phyloP scores from a whole-genome alignment of 495 filamentous ascomycete genomes.

The Aspergillus saccharolyticus region DNA sequence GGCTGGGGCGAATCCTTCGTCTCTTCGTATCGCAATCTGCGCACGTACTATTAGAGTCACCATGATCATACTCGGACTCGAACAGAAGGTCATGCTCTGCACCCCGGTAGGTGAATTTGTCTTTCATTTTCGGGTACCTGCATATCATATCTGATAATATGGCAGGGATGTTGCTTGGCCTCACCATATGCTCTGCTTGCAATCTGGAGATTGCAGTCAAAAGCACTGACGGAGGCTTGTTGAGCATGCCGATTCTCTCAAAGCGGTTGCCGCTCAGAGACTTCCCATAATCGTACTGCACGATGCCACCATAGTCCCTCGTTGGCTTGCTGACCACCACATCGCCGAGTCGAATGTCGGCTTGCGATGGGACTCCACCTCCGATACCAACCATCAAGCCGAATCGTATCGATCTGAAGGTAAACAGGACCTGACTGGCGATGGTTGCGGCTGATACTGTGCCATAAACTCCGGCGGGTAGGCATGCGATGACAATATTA shows the following conservation, averaged over 20 bases:
- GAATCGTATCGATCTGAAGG: conserved; percentile 22
- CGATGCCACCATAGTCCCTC: conserved; percentile 16
- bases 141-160: conserved; percentile 16
- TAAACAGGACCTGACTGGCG: conserved; percentile 18
- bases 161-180: conserved; percentile 10
- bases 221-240: conserved; percentile 27
- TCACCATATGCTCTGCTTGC: conserved; percentile 9
- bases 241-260: conserved; percentile 28
- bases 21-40: neutral
- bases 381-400: conserved; percentile 36
- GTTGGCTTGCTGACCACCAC: conserved; percentile 29
- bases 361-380: conserved; percentile 24
- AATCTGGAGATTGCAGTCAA: conserved; percentile 26
- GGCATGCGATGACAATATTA: conserved; percentile 31
- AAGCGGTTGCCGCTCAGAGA: conserved; percentile 20
- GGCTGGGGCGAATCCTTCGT: neutral
- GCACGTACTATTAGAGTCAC: neutral
- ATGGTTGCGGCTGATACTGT: conserved; percentile 25
- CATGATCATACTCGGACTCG: conserved; percentile 23
- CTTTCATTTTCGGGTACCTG: conserved; percentile 15
- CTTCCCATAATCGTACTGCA: conserved; percentile 41
- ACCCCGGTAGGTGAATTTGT: conserved; percentile 17
- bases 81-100: conserved; percentile 27
- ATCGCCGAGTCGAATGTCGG: conserved; percentile 34
- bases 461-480: conserved; percentile 25